Base-by-base conservation (phyloP, 257 asterid species). In the Nicotiana attenuata region DNA sequence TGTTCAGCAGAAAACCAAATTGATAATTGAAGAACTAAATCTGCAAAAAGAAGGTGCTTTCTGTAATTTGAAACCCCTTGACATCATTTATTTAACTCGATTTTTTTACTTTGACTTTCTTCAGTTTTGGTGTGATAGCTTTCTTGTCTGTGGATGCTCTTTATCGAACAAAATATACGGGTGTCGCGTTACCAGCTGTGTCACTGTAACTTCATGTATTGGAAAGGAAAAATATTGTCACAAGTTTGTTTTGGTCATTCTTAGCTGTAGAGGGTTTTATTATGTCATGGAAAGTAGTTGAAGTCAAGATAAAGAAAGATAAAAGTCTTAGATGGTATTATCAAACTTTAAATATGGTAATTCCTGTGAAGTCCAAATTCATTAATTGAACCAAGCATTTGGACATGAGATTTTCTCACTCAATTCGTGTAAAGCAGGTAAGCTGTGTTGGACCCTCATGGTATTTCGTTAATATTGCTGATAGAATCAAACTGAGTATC, bases 31-130 rank as follows among this genome's bases (percentile, higher is more conserved):
- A 69, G 81, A 86, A 66, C 86, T 26, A 68, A 85, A 75, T 65
- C 56, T 81, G 76, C 76, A 78, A 82, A 24, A 41, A 82, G 88
- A 81, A 89, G 97, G 95, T 92, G 83, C 84, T 67, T 82, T 85
- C 60, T 81, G 68, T 26, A 66, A 57, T 71, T 66, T 65, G 78
- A 82, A 19, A 79, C 35, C 55, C 35, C 38, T 73, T 15, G 41
- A 47, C 59, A 47, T 11, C 38, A 73, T 73, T 14, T 38, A 13
- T 47, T 24, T 52, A 13, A 3, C 17, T 52, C 56, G 5, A 14
- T 52, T 52, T 52, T 11, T 13, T 52, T 15, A 1, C 20, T 73
- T 47, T 29, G 47, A 29, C 22, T 17, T 73, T 73, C 16, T 47
- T 73, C 78, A 45, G 22, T 13, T 47, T 22, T 45, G 24, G 45